A percentile compares a stretch with the other conserved stretches of the same genome.
Evolutionary conservation across 495 filamentous ascomycete genomes (phyloP).

Genomic region (Copromyces sp.): DNA sequence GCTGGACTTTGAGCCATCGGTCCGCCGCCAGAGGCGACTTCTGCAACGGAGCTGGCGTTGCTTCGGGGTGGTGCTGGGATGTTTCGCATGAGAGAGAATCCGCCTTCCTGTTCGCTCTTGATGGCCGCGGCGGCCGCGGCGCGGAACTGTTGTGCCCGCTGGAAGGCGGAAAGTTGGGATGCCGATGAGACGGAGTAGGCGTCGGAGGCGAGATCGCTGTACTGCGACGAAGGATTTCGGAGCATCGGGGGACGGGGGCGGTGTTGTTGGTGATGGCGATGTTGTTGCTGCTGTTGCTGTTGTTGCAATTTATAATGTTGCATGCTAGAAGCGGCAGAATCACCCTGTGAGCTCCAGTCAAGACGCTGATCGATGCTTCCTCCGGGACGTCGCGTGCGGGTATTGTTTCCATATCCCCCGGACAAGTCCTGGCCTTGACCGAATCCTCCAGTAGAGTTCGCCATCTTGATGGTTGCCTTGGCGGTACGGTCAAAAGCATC

Average conservation of each 20-base stretch:
- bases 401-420: background rate
- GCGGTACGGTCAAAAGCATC: constrained; percentile 95
- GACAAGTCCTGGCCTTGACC: constrained; percentile 29
- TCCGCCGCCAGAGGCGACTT: background rate
- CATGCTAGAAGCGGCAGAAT: constrained; percentile 7
- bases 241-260: background rate
- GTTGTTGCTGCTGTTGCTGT: constrained; percentile 7
- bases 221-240: constrained; percentile 2
- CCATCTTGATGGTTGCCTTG: constrained; percentile 90
- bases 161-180: constrained; percentile 10
- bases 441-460: constrained; percentile 71
- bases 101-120: constrained; percentile 28
- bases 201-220: constrained; percentile 7
- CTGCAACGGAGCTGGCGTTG: constrained; percentile 19
- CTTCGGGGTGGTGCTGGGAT: constrained; percentile 24
- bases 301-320: background rate
- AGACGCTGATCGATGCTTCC: constrained; percentile 17
- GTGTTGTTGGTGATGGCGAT: background rate
- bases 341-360: constrained; percentile 21
- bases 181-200: constrained; percentile 14
- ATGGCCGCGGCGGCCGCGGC: constrained; percentile 3
- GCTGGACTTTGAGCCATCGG: background rate
- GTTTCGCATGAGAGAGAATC: constrained; percentile 26
- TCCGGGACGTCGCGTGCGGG: constrained; percentile 2
- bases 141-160: constrained; percentile 15